These are phyloP conservation scores for Oryza meyeriana DNA, from an alignment of 176 grass and related monocot species.

Conservation along the genomic window DNA sequence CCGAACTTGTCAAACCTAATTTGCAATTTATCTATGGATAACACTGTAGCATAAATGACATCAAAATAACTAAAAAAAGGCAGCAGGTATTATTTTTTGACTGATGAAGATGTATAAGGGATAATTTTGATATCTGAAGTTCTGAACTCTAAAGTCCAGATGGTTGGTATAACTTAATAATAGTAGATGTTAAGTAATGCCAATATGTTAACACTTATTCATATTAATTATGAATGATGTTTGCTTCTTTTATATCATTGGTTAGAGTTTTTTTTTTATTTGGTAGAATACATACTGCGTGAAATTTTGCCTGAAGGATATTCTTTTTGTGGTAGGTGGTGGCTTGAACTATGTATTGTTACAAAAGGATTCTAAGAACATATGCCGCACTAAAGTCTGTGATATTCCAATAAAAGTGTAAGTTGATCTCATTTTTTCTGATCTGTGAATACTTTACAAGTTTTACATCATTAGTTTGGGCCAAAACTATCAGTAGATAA, in stretches of 20 bases:
- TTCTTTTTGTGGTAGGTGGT: slow-evolving; percentile 16
- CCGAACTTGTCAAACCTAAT: neutral
- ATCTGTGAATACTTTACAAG: neutral
- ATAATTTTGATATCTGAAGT: neutral
- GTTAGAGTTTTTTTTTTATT: neutral
- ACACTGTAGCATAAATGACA: neutral
- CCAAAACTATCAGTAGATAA: neutral
- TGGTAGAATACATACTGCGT: neutral
- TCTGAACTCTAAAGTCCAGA: neutral
- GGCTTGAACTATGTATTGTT: slow-evolving; percentile 34
- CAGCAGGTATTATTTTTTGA: neutral
- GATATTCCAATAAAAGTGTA: slow-evolving; percentile 44
- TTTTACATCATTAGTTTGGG: neutral
- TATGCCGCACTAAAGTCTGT: slow-evolving; percentile 46
- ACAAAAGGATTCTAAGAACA: slow-evolving; percentile 40
- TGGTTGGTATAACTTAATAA: neutral
- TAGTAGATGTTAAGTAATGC: neutral
- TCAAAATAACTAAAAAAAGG: neutral
- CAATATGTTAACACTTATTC: neutral
- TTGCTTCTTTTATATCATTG: neutral
- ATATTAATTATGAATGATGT: neutral
- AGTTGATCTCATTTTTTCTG: slow-evolving; percentile 24
- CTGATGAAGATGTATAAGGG: neutral
- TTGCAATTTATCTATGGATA: neutral
- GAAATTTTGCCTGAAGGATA: slow-evolving; percentile 10